Evolutionary conservation across 148 eudicot species (phyloP), one percentile per base, ranked within the genome.

Genomic region (Hydrangea macrophylla): DNA sequence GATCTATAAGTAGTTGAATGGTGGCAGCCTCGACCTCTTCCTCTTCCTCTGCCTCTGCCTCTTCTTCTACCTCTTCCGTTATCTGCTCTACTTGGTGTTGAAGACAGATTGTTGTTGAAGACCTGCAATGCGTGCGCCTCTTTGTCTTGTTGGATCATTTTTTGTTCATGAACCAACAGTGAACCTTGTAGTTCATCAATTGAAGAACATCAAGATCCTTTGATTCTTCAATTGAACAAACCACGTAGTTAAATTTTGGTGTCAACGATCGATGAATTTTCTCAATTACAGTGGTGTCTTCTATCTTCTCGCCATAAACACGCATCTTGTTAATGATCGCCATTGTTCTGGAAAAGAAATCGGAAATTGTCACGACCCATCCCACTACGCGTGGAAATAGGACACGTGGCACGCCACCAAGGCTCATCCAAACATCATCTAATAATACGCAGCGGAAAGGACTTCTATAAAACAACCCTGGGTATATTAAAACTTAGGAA

Each of bases 111-210:
- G 9, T 55, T 33, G 27, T 45, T 32, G 13, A 63, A 69, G 17
- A 50, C 75, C 36, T 70, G 61, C 27, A 79, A 65, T 11, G 66
- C 75, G 73, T 64, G 68, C 20, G 60, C 74, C 6, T 78, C 60
- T 32, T 62, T 30, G 1, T 63, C 75, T 17, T 64, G 22, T 15
- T 65, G 40, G 7, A 26, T 56, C 37, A 68, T 53, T 45, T 68
- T 68, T 8, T 78, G 70, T 57, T 78, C 81, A 64, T 69, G 77
- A 1, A 73, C 71, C 12, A 66, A 12, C 15, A 76, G 13, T 0
- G 72, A 70, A 25, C 56, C 65, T 36, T 65, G 67, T 32, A 78
- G n/a, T 11, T 68, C 81, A 37, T 73, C 67, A 23, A 78, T 23
- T 10, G 70, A 62, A 24, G 65, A 0, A 17, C 6, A 48, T 58